Evolutionary conservation across 305 asterid species (phyloP), one percentile per base, ranked within the genome.

Genomic region (Striga hermonthica): DNA sequence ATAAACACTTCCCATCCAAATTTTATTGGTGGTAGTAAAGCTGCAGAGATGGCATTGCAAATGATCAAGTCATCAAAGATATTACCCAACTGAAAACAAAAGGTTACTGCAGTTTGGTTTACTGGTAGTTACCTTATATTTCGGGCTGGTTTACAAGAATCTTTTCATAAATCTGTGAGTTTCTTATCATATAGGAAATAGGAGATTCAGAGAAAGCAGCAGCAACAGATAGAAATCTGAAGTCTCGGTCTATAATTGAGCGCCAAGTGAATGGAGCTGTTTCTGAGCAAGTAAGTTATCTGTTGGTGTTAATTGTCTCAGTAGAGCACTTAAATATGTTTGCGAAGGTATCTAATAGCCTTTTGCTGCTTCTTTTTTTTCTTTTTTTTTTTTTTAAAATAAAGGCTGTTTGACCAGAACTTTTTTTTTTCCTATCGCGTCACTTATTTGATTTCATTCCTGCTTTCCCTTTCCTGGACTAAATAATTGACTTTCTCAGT

Each of bases 1-100:
- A 86, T 93, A 74, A 93, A 93, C 82, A 93, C 98, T 65, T 87
- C 98, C 76, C 98, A 93, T 77, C 89, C 94, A 65, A 93, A 84
- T 79, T 93, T 93, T 67, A 68, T 92, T 78, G 98, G 98, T 59
- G 98, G 98, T 67, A 86, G 89, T 82, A 92, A 82, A 86, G 98
- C 97, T 64, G 86, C 90, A 37, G 97, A 93, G 79, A 79, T 57
- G 44, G 99, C 99, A 64, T 36, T 75, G 64, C 90, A 88, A 62
- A 96, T 86, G 73, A 69, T 78, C 67, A 88, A 82, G 74, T 76
- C 91, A 40, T 68, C 90, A 56, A 78, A 82, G 73, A 67, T 85
- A 64, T 62, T 87, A 15, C 67, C 84, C 31, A 65, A 75, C 72
- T 69, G 87, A 2, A 82, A 81, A 74, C 86, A 82, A 75, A 91